A percentile compares a stretch with the other conserved stretches of the same genome.
phyloP scores from a whole-genome alignment of 2,329 filamentous ascomycete genomes.

The Hymenoscyphus fructigenus region DNA sequence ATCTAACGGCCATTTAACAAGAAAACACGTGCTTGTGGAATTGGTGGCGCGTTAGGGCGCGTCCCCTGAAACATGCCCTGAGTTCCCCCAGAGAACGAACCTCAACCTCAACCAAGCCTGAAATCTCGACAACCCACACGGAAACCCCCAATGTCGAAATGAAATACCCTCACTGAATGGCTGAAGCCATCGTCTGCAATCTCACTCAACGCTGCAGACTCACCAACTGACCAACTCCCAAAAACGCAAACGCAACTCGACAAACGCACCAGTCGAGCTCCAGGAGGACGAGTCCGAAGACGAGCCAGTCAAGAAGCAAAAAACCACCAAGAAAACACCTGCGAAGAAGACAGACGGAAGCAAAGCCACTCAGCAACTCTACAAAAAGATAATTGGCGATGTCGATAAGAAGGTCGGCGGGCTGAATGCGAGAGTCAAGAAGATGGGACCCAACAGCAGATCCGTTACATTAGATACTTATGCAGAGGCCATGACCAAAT shows the following conservation, averaged over 20 bases:
- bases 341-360: neutral
- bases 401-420: conserved; percentile 6
- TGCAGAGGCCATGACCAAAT: conserved; percentile 11
- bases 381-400: conserved; percentile 4
- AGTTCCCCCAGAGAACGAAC: too few species aligned
- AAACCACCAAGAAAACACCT: neutral
- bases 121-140: neutral
- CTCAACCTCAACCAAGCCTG: neutral
- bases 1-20: neutral
- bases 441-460: conserved; percentile 1
- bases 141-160: neutral
- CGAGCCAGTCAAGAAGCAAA: conserved; percentile 3
- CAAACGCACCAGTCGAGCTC: neutral
- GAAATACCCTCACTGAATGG: conserved; percentile 4
- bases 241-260: conserved; percentile 8
- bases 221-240: neutral
- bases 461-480: conserved; percentile 9
- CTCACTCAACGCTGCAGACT: neutral
- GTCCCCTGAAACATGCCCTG: neutral
- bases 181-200: conserved; percentile 2
- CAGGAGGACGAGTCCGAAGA: neutral
- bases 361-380: conserved; percentile 6
- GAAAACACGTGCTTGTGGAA: neutral
- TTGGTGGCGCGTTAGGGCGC: neutral
- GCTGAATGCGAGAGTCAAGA: conserved; percentile 6